Percentiles rank a stretch among this genome's conserved stretches.
phyloP scores from a whole-genome alignment of 441 rosid species.

The Pelargonium myrrhifolium region DNA sequence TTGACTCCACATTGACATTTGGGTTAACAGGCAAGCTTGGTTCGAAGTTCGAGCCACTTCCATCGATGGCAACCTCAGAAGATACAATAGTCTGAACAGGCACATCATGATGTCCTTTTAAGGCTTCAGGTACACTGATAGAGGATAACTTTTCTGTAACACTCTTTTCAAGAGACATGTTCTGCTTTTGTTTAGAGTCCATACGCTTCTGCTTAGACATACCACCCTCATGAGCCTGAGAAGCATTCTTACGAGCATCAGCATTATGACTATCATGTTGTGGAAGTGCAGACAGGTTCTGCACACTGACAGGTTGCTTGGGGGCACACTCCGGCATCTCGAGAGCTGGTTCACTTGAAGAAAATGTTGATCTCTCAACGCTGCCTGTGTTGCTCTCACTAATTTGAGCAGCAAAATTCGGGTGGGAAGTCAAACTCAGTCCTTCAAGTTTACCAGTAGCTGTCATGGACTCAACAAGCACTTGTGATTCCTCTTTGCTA shows the following conservation, averaged over 20 bases:
- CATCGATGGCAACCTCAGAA: conserved; percentile 28
- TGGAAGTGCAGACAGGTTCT: conserved; percentile 22
- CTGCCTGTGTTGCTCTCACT: conserved; percentile 21
- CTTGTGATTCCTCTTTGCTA: conserved; percentile 19
- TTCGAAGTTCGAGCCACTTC: conserved; percentile 29
- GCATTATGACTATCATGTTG: conserved; percentile 29
- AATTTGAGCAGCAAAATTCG: conserved; percentile 19
- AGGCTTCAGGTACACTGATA: conserved; percentile 27
- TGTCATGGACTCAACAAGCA: conserved; percentile 21
- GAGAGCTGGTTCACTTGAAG: conserved; percentile 22
- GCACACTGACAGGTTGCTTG: conserved; percentile 19
- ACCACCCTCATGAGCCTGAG: conserved; percentile 29
- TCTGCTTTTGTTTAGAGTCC: conserved; percentile 54
- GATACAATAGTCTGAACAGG: conserved; percentile 27
- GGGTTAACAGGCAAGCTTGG: conserved; percentile 33
- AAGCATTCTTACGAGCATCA: conserved; percentile 26
- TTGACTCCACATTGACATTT: conserved; percentile 33
- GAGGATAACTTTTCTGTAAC: conserved; percentile 30
- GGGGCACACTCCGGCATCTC: conserved; percentile 27
- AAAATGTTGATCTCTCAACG: conserved; percentile 30
- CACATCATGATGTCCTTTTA: conserved; percentile 24
- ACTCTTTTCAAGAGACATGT: conserved; percentile 33
- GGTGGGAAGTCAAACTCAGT: conserved; percentile 19
- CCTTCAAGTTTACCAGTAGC: conserved; percentile 23
- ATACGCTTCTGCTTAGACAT: conserved; percentile 46